Percentiles rank a stretch among this genome's conserved stretches.
Evolutionary conservation across 352 stramenopile genomes (phyloP).

Genomic region (Blastocystis sp.): DNA sequence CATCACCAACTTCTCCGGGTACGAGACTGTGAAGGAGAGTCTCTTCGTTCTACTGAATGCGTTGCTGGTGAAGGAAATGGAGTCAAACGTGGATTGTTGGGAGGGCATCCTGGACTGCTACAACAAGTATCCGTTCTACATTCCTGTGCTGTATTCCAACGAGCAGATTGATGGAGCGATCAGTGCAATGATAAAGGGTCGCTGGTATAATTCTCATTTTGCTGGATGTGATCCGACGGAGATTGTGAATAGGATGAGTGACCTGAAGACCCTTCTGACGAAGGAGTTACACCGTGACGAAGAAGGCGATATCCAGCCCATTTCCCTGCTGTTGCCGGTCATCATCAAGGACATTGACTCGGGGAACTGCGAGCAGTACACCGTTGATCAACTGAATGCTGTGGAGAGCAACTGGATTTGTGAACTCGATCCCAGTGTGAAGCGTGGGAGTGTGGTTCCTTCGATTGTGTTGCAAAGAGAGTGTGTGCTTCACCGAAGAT

Average conservation of each 20-base stretch:
- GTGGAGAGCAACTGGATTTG: neutral
- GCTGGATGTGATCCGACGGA: neutral
- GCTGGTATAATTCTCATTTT: neutral
- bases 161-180: neutral
- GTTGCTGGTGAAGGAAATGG: neutral
- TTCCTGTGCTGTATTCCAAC: neutral
- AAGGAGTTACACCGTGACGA: neutral
- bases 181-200: neutral
- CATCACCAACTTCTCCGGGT: neutral
- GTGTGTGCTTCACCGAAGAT: neutral
- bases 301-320: neutral
- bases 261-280: neutral
- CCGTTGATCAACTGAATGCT: neutral
- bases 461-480: slow-evolving; percentile 1
- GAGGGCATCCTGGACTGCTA: neutral
- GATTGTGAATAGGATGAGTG: neutral
- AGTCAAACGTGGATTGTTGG: neutral
- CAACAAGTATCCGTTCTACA: neutral
- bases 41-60: slow-evolving; percentile 4
- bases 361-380: neutral
- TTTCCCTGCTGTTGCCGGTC: neutral
- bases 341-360: neutral
- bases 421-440: neutral
- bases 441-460: neutral
- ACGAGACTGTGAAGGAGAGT: neutral